Percentiles rank a stretch among this genome's conserved stretches.
Conservation (phyloP, 768 basidiomycete species). For the Phallus indusiatus region DNA sequence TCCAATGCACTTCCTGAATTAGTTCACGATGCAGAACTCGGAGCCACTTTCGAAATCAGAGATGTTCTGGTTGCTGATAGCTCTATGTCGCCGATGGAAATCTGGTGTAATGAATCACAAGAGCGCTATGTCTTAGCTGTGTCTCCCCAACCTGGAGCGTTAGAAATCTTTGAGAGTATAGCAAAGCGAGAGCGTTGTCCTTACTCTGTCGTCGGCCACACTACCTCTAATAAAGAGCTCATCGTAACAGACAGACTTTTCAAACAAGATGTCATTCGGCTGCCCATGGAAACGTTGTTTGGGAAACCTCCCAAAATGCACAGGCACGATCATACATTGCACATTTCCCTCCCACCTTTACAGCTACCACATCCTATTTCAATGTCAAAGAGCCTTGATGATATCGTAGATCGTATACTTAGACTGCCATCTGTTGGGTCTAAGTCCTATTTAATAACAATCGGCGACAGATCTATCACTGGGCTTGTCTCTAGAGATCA, state of each 20-base stretch:
- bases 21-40: conserved; percentile 91
- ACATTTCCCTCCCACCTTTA: conserved; percentile 42
- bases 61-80: conserved; percentile 87
- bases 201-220: conserved; percentile 83
- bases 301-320: conserved; percentile 93
- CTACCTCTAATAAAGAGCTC: conserved; percentile 73
- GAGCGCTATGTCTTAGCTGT: conserved; percentile 96
- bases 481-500: conserved; percentile 94
- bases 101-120: conserved; percentile 99
- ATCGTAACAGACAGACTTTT: conserved; percentile 85
- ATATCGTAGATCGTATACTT: conserved; percentile 74
- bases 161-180: conserved; percentile 59
- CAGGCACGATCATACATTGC: conserved; percentile 49
- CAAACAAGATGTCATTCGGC: conserved; percentile 67
- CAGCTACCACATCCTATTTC: conserved; percentile 40
- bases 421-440: conserved; percentile 89
- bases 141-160: conserved; percentile 38
- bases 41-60: conserved; percentile 87
- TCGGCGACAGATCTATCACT: conserved; percentile 90
- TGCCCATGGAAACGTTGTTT: conserved; percentile 93
- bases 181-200: conserved; percentile 88
- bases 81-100: conserved; percentile 98
- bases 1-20: conserved; percentile 96
- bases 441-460: conserved; percentile 97
- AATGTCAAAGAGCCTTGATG: conserved; percentile 39